These are phyloP conservation scores for Neurospora sp. DNA, from an alignment of 495 filamentous ascomycete species.

Conservation along the genomic window DNA sequence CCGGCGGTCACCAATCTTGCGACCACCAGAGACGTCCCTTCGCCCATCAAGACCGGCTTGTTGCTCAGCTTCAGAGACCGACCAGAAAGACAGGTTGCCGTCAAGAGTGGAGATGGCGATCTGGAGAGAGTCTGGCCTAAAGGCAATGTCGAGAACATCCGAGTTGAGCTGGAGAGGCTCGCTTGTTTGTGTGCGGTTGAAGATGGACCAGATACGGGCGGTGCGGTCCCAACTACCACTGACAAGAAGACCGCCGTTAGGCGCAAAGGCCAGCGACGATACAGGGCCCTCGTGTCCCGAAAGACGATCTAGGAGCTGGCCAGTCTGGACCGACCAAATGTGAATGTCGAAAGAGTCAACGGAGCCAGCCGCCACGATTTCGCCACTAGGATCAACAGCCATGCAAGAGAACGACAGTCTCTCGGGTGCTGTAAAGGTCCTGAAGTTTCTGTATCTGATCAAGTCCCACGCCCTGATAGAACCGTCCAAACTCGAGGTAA, in stretches of 20 bases:
- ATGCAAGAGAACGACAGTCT: constrained; percentile 85
- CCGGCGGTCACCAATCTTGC: constrained; percentile 72
- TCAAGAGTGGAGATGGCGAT: constrained; percentile 87
- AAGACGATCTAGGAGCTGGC: constrained; percentile 83
- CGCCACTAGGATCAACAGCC: constrained; percentile 92
- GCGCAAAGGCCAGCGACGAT: constrained; percentile 75
- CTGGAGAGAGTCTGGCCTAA: constrained; percentile 84
- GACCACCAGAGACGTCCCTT: constrained; percentile 85
- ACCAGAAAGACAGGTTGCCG: constrained; percentile 93
- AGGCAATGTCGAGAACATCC: constrained; percentile 77
- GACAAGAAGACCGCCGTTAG: constrained; percentile 69
- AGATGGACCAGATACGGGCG: constrained; percentile 90
- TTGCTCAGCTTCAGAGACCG: constrained; percentile 75
- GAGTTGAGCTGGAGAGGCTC: constrained; percentile 86
- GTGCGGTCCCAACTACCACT: constrained; percentile 95
- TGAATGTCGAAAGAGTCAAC: constrained; percentile 95
- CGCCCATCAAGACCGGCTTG: constrained; percentile 73
- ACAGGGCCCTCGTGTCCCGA: constrained; percentile 92
- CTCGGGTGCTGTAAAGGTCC: constrained; percentile 89
- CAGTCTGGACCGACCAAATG: constrained; percentile 96
- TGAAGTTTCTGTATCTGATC: constrained; percentile 90
- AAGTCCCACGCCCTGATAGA: constrained; percentile 94
- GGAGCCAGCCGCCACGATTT: constrained; percentile 90
- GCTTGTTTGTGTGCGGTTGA: constrained; percentile 84
- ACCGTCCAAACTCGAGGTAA: constrained; percentile 88